phyloP scores from a whole-genome alignment of 805 yeast genomes.

The Alloascoidea africana region DNA sequence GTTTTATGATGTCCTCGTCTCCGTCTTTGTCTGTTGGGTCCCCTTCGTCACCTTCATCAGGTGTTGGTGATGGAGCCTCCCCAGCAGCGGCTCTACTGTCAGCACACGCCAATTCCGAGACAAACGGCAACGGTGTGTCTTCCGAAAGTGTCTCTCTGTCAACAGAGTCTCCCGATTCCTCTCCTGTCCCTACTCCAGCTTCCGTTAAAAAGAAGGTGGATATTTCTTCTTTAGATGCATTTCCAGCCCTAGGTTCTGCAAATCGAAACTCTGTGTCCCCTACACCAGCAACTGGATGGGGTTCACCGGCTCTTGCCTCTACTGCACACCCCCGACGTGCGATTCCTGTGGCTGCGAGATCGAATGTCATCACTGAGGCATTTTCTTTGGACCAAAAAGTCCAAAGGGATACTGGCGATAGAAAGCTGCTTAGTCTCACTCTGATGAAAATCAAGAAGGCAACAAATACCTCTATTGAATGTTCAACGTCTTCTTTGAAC shows the following conservation, averaged over 20 bases:
- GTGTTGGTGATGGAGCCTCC: no score
- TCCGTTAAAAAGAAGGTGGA: constrained; percentile 8
- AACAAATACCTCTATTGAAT: constrained; percentile 58
- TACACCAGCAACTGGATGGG: constrained; percentile 6
- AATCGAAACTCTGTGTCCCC: constrained; percentile 2
- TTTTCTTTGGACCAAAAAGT: constrained; percentile 59
- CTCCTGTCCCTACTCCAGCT: constrained; percentile 3
- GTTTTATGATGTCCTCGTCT: no score
- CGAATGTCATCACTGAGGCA: constrained; percentile 60
- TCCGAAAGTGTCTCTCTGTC: constrained; percentile 4
- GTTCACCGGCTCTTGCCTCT: constrained; percentile 3
- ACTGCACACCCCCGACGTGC: constrained; percentile 11
- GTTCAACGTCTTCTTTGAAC: constrained; percentile 62
- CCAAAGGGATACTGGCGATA: constrained; percentile 40
- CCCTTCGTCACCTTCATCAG: no score
- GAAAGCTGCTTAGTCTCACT: constrained; percentile 55
- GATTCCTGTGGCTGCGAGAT: constrained; percentile 31
- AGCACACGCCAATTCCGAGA: no score
- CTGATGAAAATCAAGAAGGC: constrained; percentile 44
- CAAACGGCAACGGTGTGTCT: no score
- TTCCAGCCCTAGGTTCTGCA: constrained; percentile 15
- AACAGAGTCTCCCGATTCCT: constrained; percentile 4
- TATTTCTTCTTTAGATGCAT: constrained; percentile 14
- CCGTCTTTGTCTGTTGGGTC: no score
- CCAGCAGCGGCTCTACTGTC: no score